A percentile compares a stretch with the other conserved stretches of the same genome.
Conservation (phyloP, 2,329 filamentous ascomycete genomes). For the Colletotrichum sojae region DNA sequence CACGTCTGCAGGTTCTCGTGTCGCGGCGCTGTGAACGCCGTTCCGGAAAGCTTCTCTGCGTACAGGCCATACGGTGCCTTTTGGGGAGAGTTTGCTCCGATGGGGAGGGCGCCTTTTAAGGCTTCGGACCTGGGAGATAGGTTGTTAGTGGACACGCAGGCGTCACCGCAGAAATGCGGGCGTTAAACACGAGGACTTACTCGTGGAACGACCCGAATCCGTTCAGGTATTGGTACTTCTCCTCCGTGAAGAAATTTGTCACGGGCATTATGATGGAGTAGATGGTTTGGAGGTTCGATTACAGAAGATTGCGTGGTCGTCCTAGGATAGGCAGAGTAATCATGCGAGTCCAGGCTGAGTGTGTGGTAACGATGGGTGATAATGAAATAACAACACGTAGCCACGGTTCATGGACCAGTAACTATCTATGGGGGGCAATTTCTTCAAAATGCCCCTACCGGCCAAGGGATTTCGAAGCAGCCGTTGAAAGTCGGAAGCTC, state of each 20-base stretch:
- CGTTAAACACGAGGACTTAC: constrained; percentile 56
- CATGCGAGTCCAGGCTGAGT: no score
- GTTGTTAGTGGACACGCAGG: neutral
- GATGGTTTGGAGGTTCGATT: neutral
- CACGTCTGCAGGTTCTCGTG: constrained; percentile 72
- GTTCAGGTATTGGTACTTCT: constrained; percentile 74
- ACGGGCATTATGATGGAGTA: constrained; percentile 48
- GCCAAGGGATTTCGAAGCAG: no score
- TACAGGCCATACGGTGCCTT: constrained; percentile 79
- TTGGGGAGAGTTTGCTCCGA: constrained; percentile 80
- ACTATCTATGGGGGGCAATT: no score
- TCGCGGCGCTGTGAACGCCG: constrained; percentile 71
- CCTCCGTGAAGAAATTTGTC: constrained; percentile 52
- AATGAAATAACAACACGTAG: no score
- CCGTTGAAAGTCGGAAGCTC: no score
- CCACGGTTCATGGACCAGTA: no score
- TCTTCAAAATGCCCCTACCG: no score
- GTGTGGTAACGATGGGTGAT: no score
- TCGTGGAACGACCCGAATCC: constrained; percentile 80
- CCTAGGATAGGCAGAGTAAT: no score
- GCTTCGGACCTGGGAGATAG: constrained; percentile 70
- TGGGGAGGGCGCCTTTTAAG: constrained; percentile 74
- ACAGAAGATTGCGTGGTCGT: no score
- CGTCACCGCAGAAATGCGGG: neutral
- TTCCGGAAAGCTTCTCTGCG: constrained; percentile 75